A percentile compares a stretch with the other conserved stretches of the same genome.
Conservation (phyloP, 2,329 filamentous ascomycete species). For the Penicillium crustosum region DNA sequence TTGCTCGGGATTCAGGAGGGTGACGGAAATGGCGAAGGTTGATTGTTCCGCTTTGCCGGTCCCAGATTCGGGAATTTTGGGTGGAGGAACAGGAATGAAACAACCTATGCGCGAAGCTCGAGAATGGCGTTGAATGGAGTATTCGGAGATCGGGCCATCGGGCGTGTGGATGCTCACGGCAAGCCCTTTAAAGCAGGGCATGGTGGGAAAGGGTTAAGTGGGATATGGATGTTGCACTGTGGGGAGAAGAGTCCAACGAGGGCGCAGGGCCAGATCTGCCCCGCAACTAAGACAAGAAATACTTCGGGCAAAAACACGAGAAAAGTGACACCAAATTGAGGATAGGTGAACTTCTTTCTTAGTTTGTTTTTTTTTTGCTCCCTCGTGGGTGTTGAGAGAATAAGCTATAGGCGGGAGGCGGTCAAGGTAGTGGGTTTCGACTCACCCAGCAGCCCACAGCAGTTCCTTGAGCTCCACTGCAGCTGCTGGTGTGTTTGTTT, state of each 20-base stretch:
- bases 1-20: conserved; percentile 82
- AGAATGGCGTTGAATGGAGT: conserved; percentile 92
- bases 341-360: conserved; percentile 9
- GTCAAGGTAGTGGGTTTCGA: conserved; percentile 24
- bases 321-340: conserved; percentile 6
- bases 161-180: conserved; percentile 93
- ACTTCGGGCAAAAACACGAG: conserved; percentile 1
- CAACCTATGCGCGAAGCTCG: conserved; percentile 89
- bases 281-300: conserved; percentile 13
- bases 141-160: conserved; percentile 77
- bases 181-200: conserved; percentile 99
- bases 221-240: conserved; percentile 5
- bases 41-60: conserved; percentile 83
- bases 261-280: conserved; percentile 13
- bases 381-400: conserved; percentile 8
- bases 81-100: conserved; percentile 93
- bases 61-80: conserved; percentile 68
- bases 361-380: conserved; percentile 18
- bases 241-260: conserved; percentile 2
- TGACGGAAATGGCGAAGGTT: conserved; percentile 97
- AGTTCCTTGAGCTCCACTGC: conserved; percentile 22
- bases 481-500: conserved; percentile 23
- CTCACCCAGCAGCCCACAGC: conserved; percentile 26
- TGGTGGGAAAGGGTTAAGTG: conserved; percentile 36
- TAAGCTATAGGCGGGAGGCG: conserved; percentile 23